Base-by-base conservation (phyloP, 2,329 filamentous ascomycete species). In the Spiromastix sp. region DNA sequence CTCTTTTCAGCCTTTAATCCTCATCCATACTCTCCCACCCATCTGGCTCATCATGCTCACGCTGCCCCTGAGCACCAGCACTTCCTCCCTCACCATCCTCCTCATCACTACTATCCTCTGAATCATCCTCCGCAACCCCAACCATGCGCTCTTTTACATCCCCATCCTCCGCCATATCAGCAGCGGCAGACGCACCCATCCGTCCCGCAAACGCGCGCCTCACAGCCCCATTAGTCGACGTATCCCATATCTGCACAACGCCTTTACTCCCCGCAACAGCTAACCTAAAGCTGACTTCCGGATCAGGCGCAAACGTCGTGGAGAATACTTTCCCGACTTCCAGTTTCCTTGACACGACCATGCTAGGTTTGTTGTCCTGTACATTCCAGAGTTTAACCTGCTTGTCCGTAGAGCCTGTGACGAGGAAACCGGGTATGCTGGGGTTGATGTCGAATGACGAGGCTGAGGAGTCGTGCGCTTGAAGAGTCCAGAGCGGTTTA, bases 371-470 rank as follows among this genome's bases (percentile, higher is more conserved):
- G 26, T 74, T 74, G 9, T 80, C 61, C 48, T 81, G 74, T 38
- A 95, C 77, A 61, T 94, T 94, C 91, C 91, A 98, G 38, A 98
- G 70, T 70, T 98, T 98, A 49, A 96, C 86, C 4, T 81, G 84
- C 67, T 85, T 89, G 68, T 98, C 91, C 10, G 84, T 87, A 2
- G 86, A 94, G 3, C 87, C 91, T 0, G 91, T 96, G 10, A 77
- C 91, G 61, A 98, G 74, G 70, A 85, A 95, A 28, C 91, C 91
- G 1, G 91, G 89, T 40, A 98, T 85, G 32, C 79, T 68, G 3
- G 79, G 72, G 68, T 95, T 96, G 63, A 96, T 74, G 58, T 94
- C 87, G 57, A 98, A 95, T 1, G 85, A 79, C 6, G 86, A 93
- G 29, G 96, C 73, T 3, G 85, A 84, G 59, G 89, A 79, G 56